Evolutionary conservation across 768 basidiomycete species (phyloP).

Genomic region (Dioszegia aurantiaca): DNA sequence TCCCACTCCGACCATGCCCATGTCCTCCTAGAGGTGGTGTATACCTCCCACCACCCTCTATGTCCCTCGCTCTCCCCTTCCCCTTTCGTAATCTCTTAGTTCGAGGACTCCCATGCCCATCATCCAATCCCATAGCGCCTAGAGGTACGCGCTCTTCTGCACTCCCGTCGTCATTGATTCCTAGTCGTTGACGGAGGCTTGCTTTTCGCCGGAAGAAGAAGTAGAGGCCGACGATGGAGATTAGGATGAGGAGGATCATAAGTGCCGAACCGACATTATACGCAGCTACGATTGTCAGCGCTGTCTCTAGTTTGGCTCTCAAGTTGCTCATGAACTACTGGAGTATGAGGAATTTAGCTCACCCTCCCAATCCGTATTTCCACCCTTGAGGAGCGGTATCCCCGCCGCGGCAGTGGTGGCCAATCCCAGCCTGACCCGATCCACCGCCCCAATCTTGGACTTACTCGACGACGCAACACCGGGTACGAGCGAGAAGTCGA

Average conservation of each 20-base stretch:
- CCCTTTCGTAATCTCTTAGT: constrained; percentile 43
- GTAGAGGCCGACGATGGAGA: constrained; percentile 66
- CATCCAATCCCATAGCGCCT: constrained; percentile 62
- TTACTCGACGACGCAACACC: constrained; percentile 79
- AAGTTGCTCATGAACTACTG: neutral
- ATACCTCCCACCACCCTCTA: constrained; percentile 6
- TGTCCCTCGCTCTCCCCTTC: constrained; percentile 5
- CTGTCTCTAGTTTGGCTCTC: neutral
- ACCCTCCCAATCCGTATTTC: constrained; percentile 82
- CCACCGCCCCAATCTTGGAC: constrained; percentile 69
- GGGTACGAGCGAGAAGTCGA: constrained; percentile 76
- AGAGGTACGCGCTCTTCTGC: constrained; percentile 46
- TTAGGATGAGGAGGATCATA: constrained; percentile 73
- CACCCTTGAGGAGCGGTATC: constrained; percentile 68
- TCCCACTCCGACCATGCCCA: neutral
- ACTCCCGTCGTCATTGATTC: constrained; percentile 25
- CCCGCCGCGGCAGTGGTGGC: constrained; percentile 53
- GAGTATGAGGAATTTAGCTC: no score
- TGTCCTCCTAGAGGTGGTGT: constrained; percentile 5
- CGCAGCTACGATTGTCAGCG: constrained; percentile 61
- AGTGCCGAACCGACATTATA: constrained; percentile 89
- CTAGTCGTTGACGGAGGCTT: constrained; percentile 21
- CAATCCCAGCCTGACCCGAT: constrained; percentile 65
- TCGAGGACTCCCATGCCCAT: constrained; percentile 57
- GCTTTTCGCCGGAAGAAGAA: constrained; percentile 72